A percentile compares a stretch with the other conserved stretches of the same genome.
phyloP scores from a whole-genome alignment of 352 stramenopile genomes.

The Globisporangium solare region DNA sequence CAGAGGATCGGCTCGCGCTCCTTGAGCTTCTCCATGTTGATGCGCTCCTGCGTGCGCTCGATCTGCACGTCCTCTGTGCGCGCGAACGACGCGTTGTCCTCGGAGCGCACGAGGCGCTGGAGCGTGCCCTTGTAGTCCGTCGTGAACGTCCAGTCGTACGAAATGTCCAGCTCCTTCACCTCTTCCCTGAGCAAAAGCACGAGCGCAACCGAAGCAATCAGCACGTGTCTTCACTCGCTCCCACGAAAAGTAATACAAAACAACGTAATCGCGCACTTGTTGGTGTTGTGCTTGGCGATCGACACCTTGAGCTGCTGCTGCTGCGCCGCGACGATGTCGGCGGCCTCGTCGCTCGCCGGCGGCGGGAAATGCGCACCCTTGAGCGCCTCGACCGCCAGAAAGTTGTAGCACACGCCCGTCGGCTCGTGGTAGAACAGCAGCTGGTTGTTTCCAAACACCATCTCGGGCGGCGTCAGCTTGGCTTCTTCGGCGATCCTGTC shows the following conservation, averaged over 20 bases:
- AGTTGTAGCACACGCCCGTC: constrained; percentile 70
- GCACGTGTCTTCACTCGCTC: too few relatives aligned
- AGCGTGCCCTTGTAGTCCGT: constrained; percentile 81
- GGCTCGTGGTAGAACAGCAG: constrained; percentile 68
- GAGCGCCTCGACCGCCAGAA: constrained; percentile 69
- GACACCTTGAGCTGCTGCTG: constrained; percentile 81
- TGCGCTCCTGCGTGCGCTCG: constrained; percentile 48
- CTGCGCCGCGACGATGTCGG: constrained; percentile 57
- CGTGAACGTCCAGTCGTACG: constrained; percentile 84
- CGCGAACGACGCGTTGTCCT: constrained; percentile 14
- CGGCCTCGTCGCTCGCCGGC: constrained; percentile 28
- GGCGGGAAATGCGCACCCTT: constrained; percentile 63
- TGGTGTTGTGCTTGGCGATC: constrained; percentile 75
- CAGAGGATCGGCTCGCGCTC: constrained; percentile 79
- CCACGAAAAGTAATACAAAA: too few relatives aligned
- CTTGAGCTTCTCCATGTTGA: constrained; percentile 77
- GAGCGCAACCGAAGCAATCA: too few relatives aligned
- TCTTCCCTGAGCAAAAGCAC: constrained; percentile 42
- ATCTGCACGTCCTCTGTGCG: constrained; percentile 29
- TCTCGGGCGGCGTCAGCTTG: constrained; percentile 78
- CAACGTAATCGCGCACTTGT: constrained; percentile 59
- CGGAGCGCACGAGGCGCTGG: constrained; percentile 31
- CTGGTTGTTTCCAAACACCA: constrained; percentile 86
- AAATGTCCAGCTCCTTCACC: constrained; percentile 80
- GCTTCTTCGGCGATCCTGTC: constrained; percentile 47